Evolutionary conservation across 2,329 filamentous ascomycete genomes (phyloP).

Genomic region (Botrytis aclada): DNA sequence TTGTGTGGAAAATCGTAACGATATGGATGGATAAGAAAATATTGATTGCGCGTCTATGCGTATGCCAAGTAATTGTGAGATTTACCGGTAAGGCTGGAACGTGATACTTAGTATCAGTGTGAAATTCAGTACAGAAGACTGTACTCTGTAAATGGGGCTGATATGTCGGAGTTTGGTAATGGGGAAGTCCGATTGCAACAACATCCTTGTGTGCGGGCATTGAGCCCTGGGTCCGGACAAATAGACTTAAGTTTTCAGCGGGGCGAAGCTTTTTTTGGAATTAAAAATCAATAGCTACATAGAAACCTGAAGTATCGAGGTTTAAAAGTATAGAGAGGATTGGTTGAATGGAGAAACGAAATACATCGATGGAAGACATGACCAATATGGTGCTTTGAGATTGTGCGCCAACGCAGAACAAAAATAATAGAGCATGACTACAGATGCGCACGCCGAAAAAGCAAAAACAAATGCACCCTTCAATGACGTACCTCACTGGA

Average conservation of each 20-base stretch:
- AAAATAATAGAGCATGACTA: neutral
- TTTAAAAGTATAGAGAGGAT: neutral
- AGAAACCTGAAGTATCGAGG: neutral
- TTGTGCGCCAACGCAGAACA: neutral
- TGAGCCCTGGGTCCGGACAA: neutral
- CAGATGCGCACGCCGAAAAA: neutral
- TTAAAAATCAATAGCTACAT: neutral
- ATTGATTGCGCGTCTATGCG: conserved; percentile 15
- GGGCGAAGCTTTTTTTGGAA: neutral
- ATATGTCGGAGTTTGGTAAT: neutral
- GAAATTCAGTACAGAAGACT: no score
- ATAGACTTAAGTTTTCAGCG: neutral
- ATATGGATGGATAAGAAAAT: conserved; percentile 1
- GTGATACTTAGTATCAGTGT: neutral
- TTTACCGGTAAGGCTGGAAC: neutral
- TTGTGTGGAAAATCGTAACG: neutral
- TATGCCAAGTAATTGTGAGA: neutral
- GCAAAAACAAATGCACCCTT: neutral
- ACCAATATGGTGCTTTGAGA: neutral
- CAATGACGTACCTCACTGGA: neutral
- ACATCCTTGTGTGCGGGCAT: neutral
- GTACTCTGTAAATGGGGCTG: neutral
- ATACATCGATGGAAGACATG: neutral
- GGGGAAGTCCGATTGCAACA: conserved; percentile 14
- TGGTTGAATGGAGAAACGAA: neutral